These are phyloP conservation scores for Fagus crenata DNA, from an alignment of 306 rosid species.

Conservation along the genomic window DNA sequence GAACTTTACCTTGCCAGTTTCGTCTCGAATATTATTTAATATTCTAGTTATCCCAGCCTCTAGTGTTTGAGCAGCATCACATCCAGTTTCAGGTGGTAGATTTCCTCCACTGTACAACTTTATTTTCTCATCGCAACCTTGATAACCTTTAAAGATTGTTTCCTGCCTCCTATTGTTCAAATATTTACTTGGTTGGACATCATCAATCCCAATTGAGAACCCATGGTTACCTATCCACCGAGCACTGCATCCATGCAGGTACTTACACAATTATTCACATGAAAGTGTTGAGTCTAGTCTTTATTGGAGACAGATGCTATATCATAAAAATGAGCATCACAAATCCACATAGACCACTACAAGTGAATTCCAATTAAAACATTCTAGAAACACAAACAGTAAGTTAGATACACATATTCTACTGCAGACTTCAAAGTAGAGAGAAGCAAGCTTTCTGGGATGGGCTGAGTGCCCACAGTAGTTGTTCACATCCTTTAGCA, in stretches of 20 bases:
- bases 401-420: neutral
- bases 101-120: constrained; percentile 61
- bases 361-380: neutral
- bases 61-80: constrained; percentile 91
- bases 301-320: constrained; percentile 19
- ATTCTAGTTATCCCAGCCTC: constrained; percentile 61
- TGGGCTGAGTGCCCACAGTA: neutral
- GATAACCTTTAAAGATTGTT: constrained; percentile 54
- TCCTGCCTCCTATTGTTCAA: constrained; percentile 52
- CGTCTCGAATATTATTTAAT: constrained; percentile 62
- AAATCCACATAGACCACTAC: neutral
- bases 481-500: neutral
- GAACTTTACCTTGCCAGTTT: constrained; percentile 62
- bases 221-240: constrained; percentile 99
- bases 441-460: neutral
- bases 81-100: constrained; percentile 71
- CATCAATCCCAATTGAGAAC: constrained; percentile 93
- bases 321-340: constrained; percentile 9
- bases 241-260: constrained; percentile 65
- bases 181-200: constrained; percentile 75
- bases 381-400: neutral
- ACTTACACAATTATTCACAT: constrained; percentile 23
- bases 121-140: constrained; percentile 56
- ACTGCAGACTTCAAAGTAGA: neutral
- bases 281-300: constrained; percentile 22